A percentile compares a stretch with the other conserved stretches of the same genome.
Evolutionary conservation across 2,329 filamentous ascomycete species (phyloP).

Genomic region (Fonsecaea monophora): DNA sequence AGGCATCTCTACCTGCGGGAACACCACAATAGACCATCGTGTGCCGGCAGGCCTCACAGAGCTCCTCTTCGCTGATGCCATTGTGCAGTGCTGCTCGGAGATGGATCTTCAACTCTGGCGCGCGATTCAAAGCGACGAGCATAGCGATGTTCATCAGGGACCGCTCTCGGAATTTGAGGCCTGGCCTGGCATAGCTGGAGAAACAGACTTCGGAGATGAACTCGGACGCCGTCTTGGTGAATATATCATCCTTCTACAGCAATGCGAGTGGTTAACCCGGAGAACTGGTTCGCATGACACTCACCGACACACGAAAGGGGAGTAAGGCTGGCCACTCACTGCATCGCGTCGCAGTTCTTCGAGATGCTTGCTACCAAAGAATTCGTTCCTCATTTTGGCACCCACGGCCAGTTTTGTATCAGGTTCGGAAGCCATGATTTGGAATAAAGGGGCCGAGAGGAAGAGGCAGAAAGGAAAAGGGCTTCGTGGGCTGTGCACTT

Average conservation of each 20-base stretch:
- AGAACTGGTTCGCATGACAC: too few species aligned
- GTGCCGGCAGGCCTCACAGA: slow-evolving; percentile 52
- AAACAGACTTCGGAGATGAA: slow-evolving; percentile 66
- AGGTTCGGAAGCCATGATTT: too few species aligned
- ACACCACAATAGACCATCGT: slow-evolving; percentile 50
- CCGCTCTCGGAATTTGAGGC: slow-evolving; percentile 65
- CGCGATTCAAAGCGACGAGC: slow-evolving; percentile 66
- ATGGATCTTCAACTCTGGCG: slow-evolving; percentile 65
- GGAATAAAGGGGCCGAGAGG: too few species aligned
- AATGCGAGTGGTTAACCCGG: too few species aligned
- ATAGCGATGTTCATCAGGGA: slow-evolving; percentile 69
- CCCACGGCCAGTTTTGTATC: too few species aligned
- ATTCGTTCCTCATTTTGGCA: too few species aligned
- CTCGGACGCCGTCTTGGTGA: slow-evolving; percentile 19
- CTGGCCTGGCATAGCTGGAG: slow-evolving; percentile 64
- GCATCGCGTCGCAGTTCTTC: too few species aligned
- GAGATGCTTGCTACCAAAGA: too few species aligned
- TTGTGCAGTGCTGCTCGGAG: slow-evolving; percentile 70
- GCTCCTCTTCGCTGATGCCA: slow-evolving; percentile 65
- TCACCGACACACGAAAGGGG: too few species aligned
- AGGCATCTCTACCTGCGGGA: slow-evolving; percentile 51
- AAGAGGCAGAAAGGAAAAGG: too few species aligned
- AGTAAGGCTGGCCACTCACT: too few species aligned
- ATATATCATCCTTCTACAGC: slow-evolving; percentile 20
- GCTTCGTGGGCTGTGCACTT: too few species aligned